A percentile compares a stretch with the other conserved stretches of the same genome.
Evolutionary conservation across 768 basidiomycete genomes (phyloP).

Genomic region (Kwoniella mangroviensis): DNA sequence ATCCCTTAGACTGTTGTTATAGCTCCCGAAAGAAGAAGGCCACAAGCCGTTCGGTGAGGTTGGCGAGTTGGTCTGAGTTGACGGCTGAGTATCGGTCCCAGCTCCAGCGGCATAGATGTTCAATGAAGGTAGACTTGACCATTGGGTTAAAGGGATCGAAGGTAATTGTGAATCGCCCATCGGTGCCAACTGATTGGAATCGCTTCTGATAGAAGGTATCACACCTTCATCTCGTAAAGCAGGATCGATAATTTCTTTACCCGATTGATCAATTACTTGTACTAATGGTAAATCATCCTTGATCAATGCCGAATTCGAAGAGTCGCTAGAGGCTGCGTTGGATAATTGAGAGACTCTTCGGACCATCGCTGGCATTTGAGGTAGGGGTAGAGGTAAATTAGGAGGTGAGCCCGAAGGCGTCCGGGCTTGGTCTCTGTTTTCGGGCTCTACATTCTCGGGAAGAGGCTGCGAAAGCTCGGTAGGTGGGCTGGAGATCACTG

Average conservation of each 20-base stretch:
- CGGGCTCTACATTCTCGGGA: background rate
- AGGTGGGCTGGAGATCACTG: background rate
- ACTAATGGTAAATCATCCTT: background rate
- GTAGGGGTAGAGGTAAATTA: background rate
- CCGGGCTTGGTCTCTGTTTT: background rate
- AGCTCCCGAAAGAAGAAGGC: slow-evolving; percentile 9
- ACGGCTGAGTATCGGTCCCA: slow-evolving; percentile 13
- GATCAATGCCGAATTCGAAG: background rate
- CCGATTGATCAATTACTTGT: background rate
- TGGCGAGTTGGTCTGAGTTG: slow-evolving; percentile 15
- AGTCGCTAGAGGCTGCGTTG: background rate
- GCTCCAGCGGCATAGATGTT: background rate
- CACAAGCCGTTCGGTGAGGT: slow-evolving; percentile 15
- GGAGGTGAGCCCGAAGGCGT: slow-evolving; percentile 6
- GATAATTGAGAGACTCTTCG: slow-evolving; percentile 6
- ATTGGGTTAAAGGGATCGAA: background rate
- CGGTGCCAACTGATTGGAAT: background rate
- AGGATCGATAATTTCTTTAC: slow-evolving; percentile 5
- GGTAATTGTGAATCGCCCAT: background rate
- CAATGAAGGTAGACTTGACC: background rate
- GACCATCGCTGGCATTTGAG: background rate
- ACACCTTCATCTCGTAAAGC: background rate
- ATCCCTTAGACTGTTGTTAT: slow-evolving; percentile 14
- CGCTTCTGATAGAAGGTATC: background rate
- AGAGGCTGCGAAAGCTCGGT: background rate